Evolutionary conservation across 2,329 filamentous ascomycete genomes (phyloP), one percentile per base, ranked within the genome.

Genomic region (Achaetomium macrosporum): DNA sequence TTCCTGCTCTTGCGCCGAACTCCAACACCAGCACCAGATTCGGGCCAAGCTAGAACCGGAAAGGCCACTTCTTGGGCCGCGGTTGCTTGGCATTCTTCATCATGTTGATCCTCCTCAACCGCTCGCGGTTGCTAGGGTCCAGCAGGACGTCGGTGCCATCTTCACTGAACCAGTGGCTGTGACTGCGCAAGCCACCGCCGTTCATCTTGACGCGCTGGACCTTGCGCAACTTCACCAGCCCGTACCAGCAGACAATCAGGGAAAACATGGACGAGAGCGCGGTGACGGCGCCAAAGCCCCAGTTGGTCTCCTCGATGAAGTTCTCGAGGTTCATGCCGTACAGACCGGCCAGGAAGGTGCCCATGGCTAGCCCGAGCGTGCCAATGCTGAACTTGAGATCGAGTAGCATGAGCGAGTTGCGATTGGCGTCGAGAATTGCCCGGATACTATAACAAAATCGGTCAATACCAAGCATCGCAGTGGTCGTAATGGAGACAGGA

Each of bases 251-350:
- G 47, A 96, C 88, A 9, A 91, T 62, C 50, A 85, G 78, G 13
- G 88, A 89, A 68, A 91, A 84, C 52, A 85, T 63, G 52, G 85
- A 78, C 53, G 88, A 95, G 56, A 81, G 74, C 16, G 74, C 76
- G 2, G 86, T 89, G 55, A 99, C 84, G 50, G 81, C 81, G 43
- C 78, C 78, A 68, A 99, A 97, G 11, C 92, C 93, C 69, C 89
- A 81, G 69, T 89, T 82, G 1, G 88, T 91, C 67, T 97, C 92
- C 73, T 99, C 93, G 63, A 97, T 90, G 70, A 96, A 97, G 71
- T 97, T 97, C 68, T 96, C 95, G 59, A 99, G 76, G 73, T 99
- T 99, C 91, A 97, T 97, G 63, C 93, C 93, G 77, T 97, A 99
- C n/a, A 99, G 83, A n/a, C 91, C 91, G 9, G 93, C 95, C 63